Percentiles rank a stretch among this genome's conserved stretches.
phyloP scores from a whole-genome alignment of 169 alveolate genomes.

The Eimeria maxima region DNA sequence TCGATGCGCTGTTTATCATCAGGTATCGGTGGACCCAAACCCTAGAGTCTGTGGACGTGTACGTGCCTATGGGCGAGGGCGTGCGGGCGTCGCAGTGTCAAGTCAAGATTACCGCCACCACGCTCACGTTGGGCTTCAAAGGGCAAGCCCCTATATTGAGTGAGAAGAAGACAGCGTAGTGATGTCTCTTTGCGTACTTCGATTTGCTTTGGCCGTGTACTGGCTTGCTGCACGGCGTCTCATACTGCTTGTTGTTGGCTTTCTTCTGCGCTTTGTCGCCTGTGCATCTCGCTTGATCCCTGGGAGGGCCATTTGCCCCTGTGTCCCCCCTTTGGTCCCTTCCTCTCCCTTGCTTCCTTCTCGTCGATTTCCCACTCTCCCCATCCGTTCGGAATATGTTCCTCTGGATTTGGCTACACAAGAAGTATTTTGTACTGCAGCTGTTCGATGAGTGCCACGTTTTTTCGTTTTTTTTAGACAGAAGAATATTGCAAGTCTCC shows the following conservation, averaged over 20 bases:
- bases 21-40: conserved; percentile 87
- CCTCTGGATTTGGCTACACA: not conserved
- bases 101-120: conserved; percentile 78
- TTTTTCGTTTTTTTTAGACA: not conserved
- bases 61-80: conserved; percentile 85
- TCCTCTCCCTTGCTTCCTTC: not conserved
- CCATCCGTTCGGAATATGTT: not conserved
- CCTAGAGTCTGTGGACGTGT: conserved; percentile 87
- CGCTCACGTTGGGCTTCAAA: conserved; percentile 80
- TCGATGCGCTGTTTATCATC: not conserved
- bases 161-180: not conserved
- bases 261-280: not conserved
- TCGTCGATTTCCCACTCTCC: not conserved
- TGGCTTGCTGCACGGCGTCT: not conserved
- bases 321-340: not conserved
- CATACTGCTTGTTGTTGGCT: not conserved
- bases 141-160: conserved; percentile 78
- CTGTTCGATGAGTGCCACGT: not conserved
- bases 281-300: not conserved
- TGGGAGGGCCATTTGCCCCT: not conserved
- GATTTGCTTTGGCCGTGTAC: not conserved
- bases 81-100: conserved; percentile 82
- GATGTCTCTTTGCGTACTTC: not conserved
- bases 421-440: not conserved
- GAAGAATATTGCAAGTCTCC: not conserved